Evolutionary conservation across 305 asterid genomes (phyloP).

Genomic region (Coffea humblotiana): DNA sequence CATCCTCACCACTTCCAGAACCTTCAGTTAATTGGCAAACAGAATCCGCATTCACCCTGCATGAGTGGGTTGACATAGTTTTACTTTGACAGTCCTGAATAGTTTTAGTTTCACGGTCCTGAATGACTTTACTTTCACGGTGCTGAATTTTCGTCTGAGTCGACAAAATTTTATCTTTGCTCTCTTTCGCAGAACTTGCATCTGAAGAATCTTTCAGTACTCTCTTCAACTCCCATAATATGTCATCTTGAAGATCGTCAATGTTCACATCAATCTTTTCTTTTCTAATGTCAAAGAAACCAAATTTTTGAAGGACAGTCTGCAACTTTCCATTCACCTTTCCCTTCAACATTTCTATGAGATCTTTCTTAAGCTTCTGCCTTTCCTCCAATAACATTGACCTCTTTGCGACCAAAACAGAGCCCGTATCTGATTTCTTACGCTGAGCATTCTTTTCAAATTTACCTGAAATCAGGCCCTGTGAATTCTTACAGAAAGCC

Average conservation of each 20-base stretch:
- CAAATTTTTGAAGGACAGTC: conserved; percentile 32
- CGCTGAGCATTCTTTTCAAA: background rate
- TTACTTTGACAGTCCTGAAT: background rate
- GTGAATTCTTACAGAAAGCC: background rate
- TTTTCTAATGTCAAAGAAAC: conserved; percentile 14
- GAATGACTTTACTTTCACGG: background rate
- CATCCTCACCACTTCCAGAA: conserved; percentile 39
- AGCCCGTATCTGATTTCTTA: conserved; percentile 3
- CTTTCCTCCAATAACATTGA: conserved; percentile 30
- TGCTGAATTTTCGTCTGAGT: background rate
- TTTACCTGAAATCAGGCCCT: background rate
- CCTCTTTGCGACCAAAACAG: conserved; percentile 21
- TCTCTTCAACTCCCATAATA: conserved; percentile 46
- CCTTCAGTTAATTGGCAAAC: conserved; percentile 34
- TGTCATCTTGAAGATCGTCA: conserved; percentile 21
- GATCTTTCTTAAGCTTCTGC: conserved; percentile 35
- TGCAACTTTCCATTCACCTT: conserved; percentile 36
- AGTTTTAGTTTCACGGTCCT: background rate
- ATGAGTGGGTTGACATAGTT: conserved; percentile 21
- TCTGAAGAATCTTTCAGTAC: conserved; percentile 29
- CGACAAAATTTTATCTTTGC: conserved; percentile 13
- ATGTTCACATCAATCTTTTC: conserved; percentile 18
- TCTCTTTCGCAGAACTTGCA: conserved; percentile 25
- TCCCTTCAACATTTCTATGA: conserved; percentile 32
- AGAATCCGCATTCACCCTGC: conserved; percentile 34